Base-by-base conservation (phyloP, 345 rosid genomes). In the Punica granatum region DNA sequence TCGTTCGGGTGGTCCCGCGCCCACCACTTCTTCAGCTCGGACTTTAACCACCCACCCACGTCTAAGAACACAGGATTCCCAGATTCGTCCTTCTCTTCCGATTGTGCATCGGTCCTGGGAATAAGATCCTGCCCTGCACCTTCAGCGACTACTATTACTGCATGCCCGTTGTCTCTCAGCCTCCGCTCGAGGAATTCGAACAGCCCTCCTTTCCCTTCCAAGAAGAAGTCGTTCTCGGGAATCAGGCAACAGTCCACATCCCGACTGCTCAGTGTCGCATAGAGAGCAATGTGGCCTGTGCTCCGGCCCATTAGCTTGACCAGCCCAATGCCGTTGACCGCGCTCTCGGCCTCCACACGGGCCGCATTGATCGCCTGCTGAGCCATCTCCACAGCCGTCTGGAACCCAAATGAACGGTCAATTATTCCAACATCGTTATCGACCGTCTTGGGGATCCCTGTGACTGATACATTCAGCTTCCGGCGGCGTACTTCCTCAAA, bases 221-320 rank as follows among this genome's bases (percentile, higher is more conserved):
- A 71, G 85, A 72, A 90, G 71, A 93, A 89, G 2, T 79, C 75
- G 53, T 54, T 77, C 74, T 93, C 98, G 0, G 97, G 97, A 53
- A 93, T 93, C 60, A 89, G 69, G 73, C 94, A 87, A 75, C 96
- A 93, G 79, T 93, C 98, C 10, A 93, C 97, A 31, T 90, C 97
- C 14, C 97, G 85, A 81, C 92, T 93, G 78, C 97, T 90, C 59
- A 93, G 76, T 16, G 98, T 90, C 39, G 98, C 86, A 33, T 93
- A 79, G 34, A 93, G 82, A 21, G 95, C 87, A 69, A 93, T 93
- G 80, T 93, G 97, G 41, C 98, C 95, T 11, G 96, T 89, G 79
- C 92, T 86, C 77, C 96, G 76, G 23, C 97, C 97, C 97, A 91
- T 93, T 42, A 90, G 80, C 84, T 91, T 93, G 64, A 93, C 96